phyloP scores from a whole-genome alignment of 2,329 filamentous ascomycete genomes.

The Ilyonectria robusta region DNA sequence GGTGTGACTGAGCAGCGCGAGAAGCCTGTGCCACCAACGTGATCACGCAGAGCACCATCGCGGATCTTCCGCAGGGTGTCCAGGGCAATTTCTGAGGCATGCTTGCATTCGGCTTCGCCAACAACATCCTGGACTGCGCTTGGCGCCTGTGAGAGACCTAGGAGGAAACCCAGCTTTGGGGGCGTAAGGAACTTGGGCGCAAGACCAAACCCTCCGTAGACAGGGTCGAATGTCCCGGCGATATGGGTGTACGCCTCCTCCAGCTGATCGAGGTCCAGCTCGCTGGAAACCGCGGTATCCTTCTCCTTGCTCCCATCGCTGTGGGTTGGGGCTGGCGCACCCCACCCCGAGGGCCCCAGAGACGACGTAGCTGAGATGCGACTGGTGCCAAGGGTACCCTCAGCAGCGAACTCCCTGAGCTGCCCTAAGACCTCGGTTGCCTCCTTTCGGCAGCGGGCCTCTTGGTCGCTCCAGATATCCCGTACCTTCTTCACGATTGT shows the following conservation, averaged over 20 bases:
- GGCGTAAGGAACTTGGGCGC: slow-evolving; percentile 94
- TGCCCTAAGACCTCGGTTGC: slow-evolving; percentile 86
- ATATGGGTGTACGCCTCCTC: slow-evolving; percentile 92
- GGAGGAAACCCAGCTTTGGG: slow-evolving; percentile 84
- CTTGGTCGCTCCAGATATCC: slow-evolving; percentile 84
- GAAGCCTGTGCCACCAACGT: slow-evolving; percentile 68
- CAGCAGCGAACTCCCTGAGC: slow-evolving; percentile 88
- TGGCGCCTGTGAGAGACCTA: slow-evolving; percentile 81
- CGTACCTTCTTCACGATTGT: slow-evolving; percentile 85
- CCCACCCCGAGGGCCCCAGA: slow-evolving; percentile 50
- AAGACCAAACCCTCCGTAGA: slow-evolving; percentile 83
- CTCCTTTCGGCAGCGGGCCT: slow-evolving; percentile 84
- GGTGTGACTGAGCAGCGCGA: slow-evolving; percentile 88
- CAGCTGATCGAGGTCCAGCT: slow-evolving; percentile 88
- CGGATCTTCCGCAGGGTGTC: slow-evolving; percentile 83
- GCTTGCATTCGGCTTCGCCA: slow-evolving; percentile 82
- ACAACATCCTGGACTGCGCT: slow-evolving; percentile 85
- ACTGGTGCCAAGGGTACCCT: slow-evolving; percentile 78
- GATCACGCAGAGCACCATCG: slow-evolving; percentile 68
- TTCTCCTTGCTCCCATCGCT: slow-evolving; percentile 40
- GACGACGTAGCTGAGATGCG: slow-evolving; percentile 50
- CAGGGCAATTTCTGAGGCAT: slow-evolving; percentile 84
- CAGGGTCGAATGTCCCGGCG: slow-evolving; percentile 81
- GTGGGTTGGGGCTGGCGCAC: slow-evolving; percentile 49
- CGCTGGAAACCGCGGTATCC: slow-evolving; percentile 67